These are phyloP conservation scores for Globisporangium nagaii DNA, from an alignment of 352 stramenopile genomes.

Conservation along the genomic window DNA sequence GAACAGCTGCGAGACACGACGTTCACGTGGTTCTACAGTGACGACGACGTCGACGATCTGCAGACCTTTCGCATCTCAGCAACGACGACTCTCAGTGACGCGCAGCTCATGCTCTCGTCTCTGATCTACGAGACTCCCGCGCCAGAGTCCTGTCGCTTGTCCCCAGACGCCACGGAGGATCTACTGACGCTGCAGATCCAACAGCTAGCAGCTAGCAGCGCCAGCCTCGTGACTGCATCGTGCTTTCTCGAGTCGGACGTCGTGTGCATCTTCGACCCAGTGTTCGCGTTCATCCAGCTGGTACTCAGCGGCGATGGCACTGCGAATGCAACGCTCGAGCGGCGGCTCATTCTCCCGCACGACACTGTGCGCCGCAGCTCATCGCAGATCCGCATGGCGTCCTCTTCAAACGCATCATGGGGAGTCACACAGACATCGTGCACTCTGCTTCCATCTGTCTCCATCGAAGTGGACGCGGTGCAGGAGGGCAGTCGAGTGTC, in stretches of 20 bases:
- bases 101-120: constrained; percentile 19
- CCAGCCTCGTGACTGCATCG: not conserved
- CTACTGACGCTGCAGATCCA: not conserved
- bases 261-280: not conserved
- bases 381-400: constrained; percentile 8
- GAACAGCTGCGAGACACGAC: constrained; percentile 16
- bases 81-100: constrained; percentile 20
- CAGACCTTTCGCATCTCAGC: constrained; percentile 3
- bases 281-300: not conserved
- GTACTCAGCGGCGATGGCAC: too few relatives aligned
- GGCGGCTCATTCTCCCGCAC: not conserved
- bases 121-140: constrained; percentile 16
- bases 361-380: not conserved
- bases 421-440: not conserved
- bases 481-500: not conserved
- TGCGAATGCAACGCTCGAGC: not conserved
- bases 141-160: not conserved
- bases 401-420: not conserved
- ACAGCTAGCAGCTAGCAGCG: not conserved
- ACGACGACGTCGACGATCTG: not conserved
- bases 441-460: not conserved
- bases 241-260: not conserved
- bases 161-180: not conserved
- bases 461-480: not conserved
- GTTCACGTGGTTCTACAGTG: constrained; percentile 9